Evolutionary conservation across 805 yeast species (phyloP).

Genomic region (Nakazawaea ernobii): DNA sequence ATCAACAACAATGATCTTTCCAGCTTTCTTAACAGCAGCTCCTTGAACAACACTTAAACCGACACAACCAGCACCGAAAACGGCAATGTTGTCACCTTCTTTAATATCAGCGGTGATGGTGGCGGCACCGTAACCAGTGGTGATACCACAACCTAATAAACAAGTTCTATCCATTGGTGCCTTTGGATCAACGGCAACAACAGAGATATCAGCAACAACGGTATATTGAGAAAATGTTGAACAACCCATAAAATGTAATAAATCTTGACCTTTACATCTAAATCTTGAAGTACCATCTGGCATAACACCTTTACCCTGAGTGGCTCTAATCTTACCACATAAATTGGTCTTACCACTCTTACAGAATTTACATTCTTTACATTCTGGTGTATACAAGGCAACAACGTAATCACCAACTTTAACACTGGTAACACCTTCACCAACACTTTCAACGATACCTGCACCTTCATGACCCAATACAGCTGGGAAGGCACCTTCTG

Average conservation of each 20-base stretch:
- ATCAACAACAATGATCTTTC: slow-evolving; percentile 79
- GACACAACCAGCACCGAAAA: slow-evolving; percentile 97
- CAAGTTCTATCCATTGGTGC: slow-evolving; percentile 87
- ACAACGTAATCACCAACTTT: slow-evolving; percentile 92
- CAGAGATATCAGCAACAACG: slow-evolving; percentile 95
- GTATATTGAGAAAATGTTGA: slow-evolving; percentile 97
- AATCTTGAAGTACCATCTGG: slow-evolving; percentile 97
- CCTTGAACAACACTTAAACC: slow-evolving; percentile 97
- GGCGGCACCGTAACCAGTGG: slow-evolving; percentile 98
- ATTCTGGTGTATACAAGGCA: slow-evolving; percentile 94
- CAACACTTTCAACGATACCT: slow-evolving; percentile 91
- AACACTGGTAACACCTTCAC: slow-evolving; percentile 88
- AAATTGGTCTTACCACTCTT: slow-evolving; percentile 91
- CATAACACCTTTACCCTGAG: slow-evolving; percentile 98
- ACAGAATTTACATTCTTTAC: slow-evolving; percentile 93
- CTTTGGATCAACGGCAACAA: slow-evolving; percentile 80
- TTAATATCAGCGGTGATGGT: slow-evolving; percentile 87
- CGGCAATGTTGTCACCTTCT: slow-evolving; percentile 89
- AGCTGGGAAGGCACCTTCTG: slow-evolving; percentile 94
- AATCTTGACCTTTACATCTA: slow-evolving; percentile 74
- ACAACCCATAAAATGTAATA: slow-evolving; percentile 96
- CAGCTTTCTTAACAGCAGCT: slow-evolving; percentile 78
- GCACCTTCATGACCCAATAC: slow-evolving; percentile 98
- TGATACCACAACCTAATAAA: slow-evolving; percentile 95
- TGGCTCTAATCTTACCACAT: slow-evolving; percentile 92